phyloP scores from a whole-genome alignment of 331 rosid species.

The Pyracantha coccinea region DNA sequence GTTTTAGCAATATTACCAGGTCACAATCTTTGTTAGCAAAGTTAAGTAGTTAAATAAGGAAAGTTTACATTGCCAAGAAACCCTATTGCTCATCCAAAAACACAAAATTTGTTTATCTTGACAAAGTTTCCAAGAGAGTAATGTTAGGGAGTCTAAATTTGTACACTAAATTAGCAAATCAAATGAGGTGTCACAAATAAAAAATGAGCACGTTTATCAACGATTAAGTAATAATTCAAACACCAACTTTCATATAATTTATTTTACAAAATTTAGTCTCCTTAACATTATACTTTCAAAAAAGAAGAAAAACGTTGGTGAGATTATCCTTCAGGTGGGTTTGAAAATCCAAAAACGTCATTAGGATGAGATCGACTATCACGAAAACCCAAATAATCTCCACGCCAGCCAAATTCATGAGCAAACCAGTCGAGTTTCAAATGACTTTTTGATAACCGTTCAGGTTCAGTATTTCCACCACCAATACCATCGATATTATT shows the following conservation, averaged over 20 bases:
- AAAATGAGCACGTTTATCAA: too few species aligned
- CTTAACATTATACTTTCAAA: too few species aligned
- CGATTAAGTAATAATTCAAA: too few species aligned
- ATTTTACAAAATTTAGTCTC: too few species aligned
- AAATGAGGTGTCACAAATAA: background rate
- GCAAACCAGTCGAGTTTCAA: background rate
- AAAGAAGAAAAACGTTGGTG: too few species aligned
- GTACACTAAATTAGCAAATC: too few species aligned
- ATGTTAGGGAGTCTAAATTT: too few species aligned
- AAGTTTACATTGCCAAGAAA: background rate
- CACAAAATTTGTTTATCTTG: background rate
- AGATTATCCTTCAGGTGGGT: too few species aligned
- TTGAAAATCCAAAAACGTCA: background rate
- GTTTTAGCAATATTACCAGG: background rate
- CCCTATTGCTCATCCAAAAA: slow-evolving; percentile 1
- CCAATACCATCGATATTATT: too few species aligned
- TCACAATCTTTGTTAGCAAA: background rate
- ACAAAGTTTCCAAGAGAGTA: background rate
- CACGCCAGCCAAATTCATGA: background rate
- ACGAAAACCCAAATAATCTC: background rate
- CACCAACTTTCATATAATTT: too few species aligned
- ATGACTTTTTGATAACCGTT: background rate
- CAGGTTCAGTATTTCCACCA: too few species aligned
- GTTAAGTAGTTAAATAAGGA: background rate
- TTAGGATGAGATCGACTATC: background rate